Base-by-base conservation (phyloP, 805 yeast genomes). In the Babjeviella inositovora region DNA sequence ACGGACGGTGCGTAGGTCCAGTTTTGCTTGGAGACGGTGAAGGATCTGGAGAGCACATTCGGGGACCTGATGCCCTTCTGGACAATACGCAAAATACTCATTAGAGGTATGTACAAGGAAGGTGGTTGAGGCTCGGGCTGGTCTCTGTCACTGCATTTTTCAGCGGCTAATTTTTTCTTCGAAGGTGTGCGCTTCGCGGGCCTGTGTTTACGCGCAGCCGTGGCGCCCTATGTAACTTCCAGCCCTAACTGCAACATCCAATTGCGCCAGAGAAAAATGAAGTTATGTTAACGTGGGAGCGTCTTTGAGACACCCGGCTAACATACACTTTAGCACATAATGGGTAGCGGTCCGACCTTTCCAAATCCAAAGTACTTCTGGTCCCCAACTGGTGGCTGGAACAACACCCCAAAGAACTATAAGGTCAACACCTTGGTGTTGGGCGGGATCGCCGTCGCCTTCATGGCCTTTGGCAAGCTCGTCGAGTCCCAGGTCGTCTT, bases 311-410 rank as follows among this genome's bases (percentile, higher is more conserved):
- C 8, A 19, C 8, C n/a, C 13, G 23, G 13, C 12, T n/a, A 9
- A 12, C 23, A 20, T 11, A 7, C 23, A 20, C 7, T 7, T 20
- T n/a, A 20, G 17, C 7, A 20, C 10, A 18, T 13, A 10, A 6
- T 10, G 18, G n/a, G 18, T 11, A 6, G 8, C 6, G 8, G 9
- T 9, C 18, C n/a, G 18, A n/a, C 18, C 9, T 29, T 35, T 14
- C 29, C 29, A 13, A 8, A 13, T 14, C 23, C 13, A 12, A 13
- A 14, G 15, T 11, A 18, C 8, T 28, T 16, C 23, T 38, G 34
- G 10, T 38, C 65, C 11, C 67, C 66, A 14, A 36, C 66, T 3
- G 73, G 73, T 27, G 73, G 72, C 23, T 66, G 73, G 72, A 56
- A 39, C 40, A 57, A 56, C 36, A 55, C 58, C 9, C 73, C 73